Evolutionary conservation across 2,329 filamentous ascomycete genomes (phyloP).

Genomic region (Ophiostoma himal-ulmi): DNA sequence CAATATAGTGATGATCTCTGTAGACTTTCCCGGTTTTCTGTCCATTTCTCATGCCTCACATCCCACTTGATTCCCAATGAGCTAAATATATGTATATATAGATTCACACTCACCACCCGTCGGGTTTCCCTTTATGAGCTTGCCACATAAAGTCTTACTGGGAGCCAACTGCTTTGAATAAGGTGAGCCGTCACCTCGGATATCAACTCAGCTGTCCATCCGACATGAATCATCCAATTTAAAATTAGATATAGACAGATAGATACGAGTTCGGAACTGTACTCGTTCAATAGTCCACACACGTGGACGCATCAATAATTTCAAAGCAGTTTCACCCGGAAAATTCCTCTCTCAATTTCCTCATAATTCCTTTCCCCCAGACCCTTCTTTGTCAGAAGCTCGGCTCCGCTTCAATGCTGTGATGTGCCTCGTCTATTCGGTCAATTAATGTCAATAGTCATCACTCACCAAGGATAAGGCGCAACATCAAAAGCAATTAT

Average conservation of each 20-base stretch:
- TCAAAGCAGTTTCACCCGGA: not conserved
- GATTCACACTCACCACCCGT: not conserved
- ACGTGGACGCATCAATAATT: not conserved
- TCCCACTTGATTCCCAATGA: not conserved
- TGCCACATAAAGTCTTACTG: not conserved
- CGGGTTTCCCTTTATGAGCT: not conserved
- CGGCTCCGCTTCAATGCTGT: slow-evolving; percentile 1
- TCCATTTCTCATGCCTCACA: slow-evolving; percentile 5
- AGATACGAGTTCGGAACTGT: not conserved
- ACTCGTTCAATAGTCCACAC: not conserved
- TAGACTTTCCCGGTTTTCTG: not conserved
- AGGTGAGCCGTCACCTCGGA: slow-evolving; percentile 1
- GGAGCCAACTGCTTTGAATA: not conserved
- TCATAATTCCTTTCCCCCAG: not conserved
- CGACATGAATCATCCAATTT: slow-evolving; percentile 4
- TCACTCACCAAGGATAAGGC: not conserved
- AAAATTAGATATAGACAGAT: not conserved
- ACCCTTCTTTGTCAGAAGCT: not conserved
- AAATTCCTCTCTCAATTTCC: not conserved
- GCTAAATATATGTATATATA: not conserved
- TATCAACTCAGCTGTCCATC: not conserved
- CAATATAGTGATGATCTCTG: not conserved
- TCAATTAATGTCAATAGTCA: not conserved
- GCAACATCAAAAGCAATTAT: not conserved
- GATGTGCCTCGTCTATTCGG: not conserved